Base-by-base conservation (phyloP, 2,329 filamentous ascomycete species). In the Venturia asperata region DNA sequence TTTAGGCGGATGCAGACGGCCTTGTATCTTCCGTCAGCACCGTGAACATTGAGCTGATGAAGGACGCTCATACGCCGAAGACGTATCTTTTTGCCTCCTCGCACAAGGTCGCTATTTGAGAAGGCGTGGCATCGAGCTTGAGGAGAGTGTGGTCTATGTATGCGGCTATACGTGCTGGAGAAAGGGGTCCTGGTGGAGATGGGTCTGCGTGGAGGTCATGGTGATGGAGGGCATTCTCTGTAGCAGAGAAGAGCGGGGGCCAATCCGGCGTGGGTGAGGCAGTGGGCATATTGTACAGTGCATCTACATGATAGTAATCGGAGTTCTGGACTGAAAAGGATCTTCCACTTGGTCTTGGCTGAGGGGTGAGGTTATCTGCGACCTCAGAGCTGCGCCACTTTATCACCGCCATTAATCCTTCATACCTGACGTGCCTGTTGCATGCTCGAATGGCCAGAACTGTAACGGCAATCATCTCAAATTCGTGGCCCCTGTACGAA, bases 1-100 rank as follows among this genome's bases (percentile, higher is more conserved):
- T 78, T 75, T 1, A 80, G 74, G 9, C 84, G 80, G 1, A 87
- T 83, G 70, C 84, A 87, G 65, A 86, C 84, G 11, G 82, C 79
- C 77, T 70, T 75, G 70, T 60, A 39, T 52, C 9, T 52, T 52
- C 34, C 21, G 39, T 63, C 45, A 62, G 61, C 34, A 21, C 21
- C 42, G 27, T 58, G 55, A n/a, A 21, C 39, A 15, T 42, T n/a
- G 17, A 43, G 15, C 39, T 39, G 64, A 52, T 30, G 11, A 60
- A 58, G n/a, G 24, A 58, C n/a, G 45, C n/a, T 65, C 73, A 34
- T 71, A 80, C 78, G 69, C 77, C 79, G 68, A 82, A 82, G 3
- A 70, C 71, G 61, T 78, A 73, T 3, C 76, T 73, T 62, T 75
- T 75, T 4, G 84, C 84, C 75, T 86, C 84, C 2, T 74, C 74